Evolutionary conservation across 2,329 filamentous ascomycete genomes (phyloP), one percentile per base, ranked within the genome.

Genomic region (Hymenoscyphus occultus): DNA sequence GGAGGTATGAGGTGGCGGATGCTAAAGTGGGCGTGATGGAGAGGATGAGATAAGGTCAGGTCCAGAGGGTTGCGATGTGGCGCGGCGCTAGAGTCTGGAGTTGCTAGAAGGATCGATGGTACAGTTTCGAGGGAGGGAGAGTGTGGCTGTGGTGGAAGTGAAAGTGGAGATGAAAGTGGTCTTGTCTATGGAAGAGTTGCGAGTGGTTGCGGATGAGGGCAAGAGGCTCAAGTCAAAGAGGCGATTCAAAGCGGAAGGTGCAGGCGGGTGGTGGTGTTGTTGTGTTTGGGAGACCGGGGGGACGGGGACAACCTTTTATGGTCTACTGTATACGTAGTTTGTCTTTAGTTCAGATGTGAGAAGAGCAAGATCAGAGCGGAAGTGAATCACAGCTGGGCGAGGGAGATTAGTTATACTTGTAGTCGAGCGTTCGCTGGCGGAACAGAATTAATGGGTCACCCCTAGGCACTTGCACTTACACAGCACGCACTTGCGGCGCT

Each of bases 41-140:
- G 58, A 57, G 22, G 45, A 31, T 51, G 45, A 60, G 62, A 64
- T 64, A 64, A 60, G 28, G 28, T 28, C 28, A 28, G 62, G 56
- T 56, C n/a, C 35, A 16, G 54, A 28, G 42, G 39, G 54, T 19
- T 35, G 45, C 19, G n/a, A 22, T 22, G 60, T 57, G 63, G 45
- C 31, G 62, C 59, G 59, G 59, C 28, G 59, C 39, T 51, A 28
- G 59, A 56, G 48, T 40, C n/a, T 51, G 16, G 59, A 22, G 48
- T 40, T 56, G 16, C 35, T 62, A 35, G 22, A 62, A 54, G 45
- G 32, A 22, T 56, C 54, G 22, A 35, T 32, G 54, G 28, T 32
- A 22, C 28, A 39, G 32, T 5, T 31, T 14, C 54, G 32, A 22
- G 9, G 13, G 1, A 57, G 31, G 28, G 28, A 28, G 28, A 40